Percentiles rank a stretch among this genome's conserved stretches.
phyloP scores from a whole-genome alignment of 495 filamentous ascomycete genomes.

The Penicillium cataractarum region DNA sequence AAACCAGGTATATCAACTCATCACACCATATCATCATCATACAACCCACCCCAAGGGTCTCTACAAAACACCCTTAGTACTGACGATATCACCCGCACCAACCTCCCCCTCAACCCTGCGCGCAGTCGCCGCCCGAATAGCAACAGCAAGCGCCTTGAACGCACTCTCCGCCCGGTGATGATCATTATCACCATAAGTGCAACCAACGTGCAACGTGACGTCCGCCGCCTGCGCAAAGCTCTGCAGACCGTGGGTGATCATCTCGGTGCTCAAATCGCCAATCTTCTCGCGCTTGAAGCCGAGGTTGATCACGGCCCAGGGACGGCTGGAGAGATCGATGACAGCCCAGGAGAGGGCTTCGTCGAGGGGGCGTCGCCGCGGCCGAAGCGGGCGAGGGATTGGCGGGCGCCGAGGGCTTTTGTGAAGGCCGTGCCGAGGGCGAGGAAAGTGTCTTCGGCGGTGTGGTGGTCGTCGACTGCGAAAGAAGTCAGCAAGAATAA shows the following conservation, averaged over 20 bases:
- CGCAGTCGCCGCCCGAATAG: slow-evolving; percentile 73
- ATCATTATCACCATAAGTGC: slow-evolving; percentile 85
- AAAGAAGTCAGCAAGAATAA: not conserved
- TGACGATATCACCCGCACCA: slow-evolving; percentile 86
- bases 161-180: slow-evolving; percentile 96
- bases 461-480: slow-evolving; percentile 97
- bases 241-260: slow-evolving; percentile 94
- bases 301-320: slow-evolving; percentile 79
- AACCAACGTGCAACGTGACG: slow-evolving; percentile 93
- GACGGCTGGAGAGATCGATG: slow-evolving; percentile 90
- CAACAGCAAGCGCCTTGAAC: slow-evolving; percentile 94
- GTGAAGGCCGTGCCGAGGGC: slow-evolving; percentile 87
- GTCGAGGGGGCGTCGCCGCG: slow-evolving; percentile 87
- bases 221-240: slow-evolving; percentile 90
- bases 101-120: slow-evolving; percentile 72
- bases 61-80: slow-evolving; percentile 86
- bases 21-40: slow-evolving; percentile 12
- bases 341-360: slow-evolving; percentile 94
- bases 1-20: slow-evolving; percentile 12
- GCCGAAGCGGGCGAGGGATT: slow-evolving; percentile 87
- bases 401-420: slow-evolving; percentile 69
- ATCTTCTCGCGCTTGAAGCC: slow-evolving; percentile 88
- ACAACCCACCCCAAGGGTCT: not conserved
- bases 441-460: slow-evolving; percentile 92
- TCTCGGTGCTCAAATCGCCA: slow-evolving; percentile 89